Conservation (phyloP, 2,329 filamentous ascomycete genomes). For the Aspergillus pseudoglaucus region DNA sequence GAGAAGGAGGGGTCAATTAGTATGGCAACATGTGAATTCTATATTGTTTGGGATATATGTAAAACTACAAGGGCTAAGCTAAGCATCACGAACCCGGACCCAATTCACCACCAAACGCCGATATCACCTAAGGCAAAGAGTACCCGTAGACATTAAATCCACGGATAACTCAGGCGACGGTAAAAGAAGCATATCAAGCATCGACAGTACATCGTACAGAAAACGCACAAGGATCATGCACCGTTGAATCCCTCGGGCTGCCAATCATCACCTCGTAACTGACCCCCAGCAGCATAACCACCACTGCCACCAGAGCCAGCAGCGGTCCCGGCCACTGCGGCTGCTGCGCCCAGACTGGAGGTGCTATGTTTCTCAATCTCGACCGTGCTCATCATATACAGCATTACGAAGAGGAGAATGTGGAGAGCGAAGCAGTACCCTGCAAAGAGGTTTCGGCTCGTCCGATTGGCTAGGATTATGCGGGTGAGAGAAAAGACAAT, state of each 20-base stretch:
- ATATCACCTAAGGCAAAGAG: background rate
- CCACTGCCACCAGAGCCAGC: conserved; percentile 18
- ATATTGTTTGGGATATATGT: background rate
- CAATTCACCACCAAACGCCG: background rate
- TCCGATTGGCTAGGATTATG: conserved; percentile 82
- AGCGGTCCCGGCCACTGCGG: conserved; percentile 25
- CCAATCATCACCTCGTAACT: conserved; percentile 51
- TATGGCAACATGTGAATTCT: background rate
- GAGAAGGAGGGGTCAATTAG: too few relatives aligned
- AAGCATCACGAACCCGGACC: background rate
- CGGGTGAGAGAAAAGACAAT: conserved; percentile 85
- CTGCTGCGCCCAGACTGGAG: conserved; percentile 42
- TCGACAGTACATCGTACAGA: background rate
- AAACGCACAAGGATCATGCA: conserved; percentile 4
- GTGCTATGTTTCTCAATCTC: conserved; percentile 59
- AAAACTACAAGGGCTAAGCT: background rate
- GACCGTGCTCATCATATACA: conserved; percentile 73
- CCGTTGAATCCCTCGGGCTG: conserved; percentile 54
- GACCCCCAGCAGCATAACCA: conserved; percentile 20
- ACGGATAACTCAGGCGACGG: background rate
- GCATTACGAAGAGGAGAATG: conserved; percentile 74
- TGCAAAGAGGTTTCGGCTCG: conserved; percentile 89
- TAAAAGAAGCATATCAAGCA: background rate
- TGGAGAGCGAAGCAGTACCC: conserved; percentile 86
- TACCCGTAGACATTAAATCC: background rate